Base-by-base conservation (phyloP, 768 basidiomycete species). In the Filobasidium wieringae region DNA sequence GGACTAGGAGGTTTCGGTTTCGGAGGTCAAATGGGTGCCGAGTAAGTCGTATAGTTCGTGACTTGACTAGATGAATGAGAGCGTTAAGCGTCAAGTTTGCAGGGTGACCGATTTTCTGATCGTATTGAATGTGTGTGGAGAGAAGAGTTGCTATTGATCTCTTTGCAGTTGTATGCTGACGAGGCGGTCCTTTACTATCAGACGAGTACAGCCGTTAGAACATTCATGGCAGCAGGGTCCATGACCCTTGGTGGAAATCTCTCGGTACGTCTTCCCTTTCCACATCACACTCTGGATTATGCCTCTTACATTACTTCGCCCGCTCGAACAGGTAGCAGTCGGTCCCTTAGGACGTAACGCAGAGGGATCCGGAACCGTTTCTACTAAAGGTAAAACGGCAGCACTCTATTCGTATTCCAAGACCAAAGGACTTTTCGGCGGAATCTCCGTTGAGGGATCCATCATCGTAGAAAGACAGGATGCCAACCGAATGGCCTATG, bases 171-270 rank as follows among this genome's bases (percentile, higher is more conserved):
- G n/a, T n/a, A n/a, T n/a, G n/a, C n/a, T n/a, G n/a, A n/a, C n/a
- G n/a, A n/a, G n/a, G n/a, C n/a, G n/a, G n/a, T n/a, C n/a, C n/a
- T n/a, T n/a, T n/a, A n/a, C n/a, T n/a, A n/a, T 9, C 59, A 86
- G 69, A 66, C 68, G n/a, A 56, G 64, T 32, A 55, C 54, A 5
- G 64, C 73, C 4, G 67, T 75, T 14, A 67, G 86, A 81, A 84
- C 86, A 1, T 97, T 99, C 76, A 97, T 97, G 93, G 80, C 90
- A 12, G 85, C 90, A 15, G 93, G 95, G 7, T 87, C 85, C 7
- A 71, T 99, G 58, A 90, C 87, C 2, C 76, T 95, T 2, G 92
- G 92, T 19, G 91, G 91, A 14, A 93, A 91, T 68, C 76, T 92
- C 74, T 90, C 88, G 61, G 76, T n/a, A n/a, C n/a, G n/a, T n/a